A percentile compares a stretch with the other conserved stretches of the same genome.
Conservation (phyloP, 495 filamentous ascomycete genomes). For the Schizothecium vesticola region DNA sequence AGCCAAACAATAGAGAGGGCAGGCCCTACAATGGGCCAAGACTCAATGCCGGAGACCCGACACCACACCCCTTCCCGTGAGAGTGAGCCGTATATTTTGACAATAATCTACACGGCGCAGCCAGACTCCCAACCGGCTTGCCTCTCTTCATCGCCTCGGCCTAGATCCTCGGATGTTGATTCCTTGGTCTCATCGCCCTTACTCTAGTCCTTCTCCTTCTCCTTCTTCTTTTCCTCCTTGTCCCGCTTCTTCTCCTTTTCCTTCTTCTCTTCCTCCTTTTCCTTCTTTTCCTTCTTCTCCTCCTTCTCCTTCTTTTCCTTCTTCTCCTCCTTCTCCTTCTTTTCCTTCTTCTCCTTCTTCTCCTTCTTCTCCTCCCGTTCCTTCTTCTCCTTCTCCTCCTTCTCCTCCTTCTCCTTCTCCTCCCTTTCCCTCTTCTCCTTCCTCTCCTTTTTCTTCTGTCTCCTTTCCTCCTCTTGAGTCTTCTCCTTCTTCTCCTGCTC, state of each 20-base stretch:
- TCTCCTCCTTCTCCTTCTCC: neutral
- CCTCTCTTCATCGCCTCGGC: neutral
- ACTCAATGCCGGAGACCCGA: neutral
- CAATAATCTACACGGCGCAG: conserved; percentile 4
- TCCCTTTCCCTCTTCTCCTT: neutral
- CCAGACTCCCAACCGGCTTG: neutral
- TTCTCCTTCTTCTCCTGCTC: neutral
- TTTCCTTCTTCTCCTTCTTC: neutral
- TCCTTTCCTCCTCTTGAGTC: neutral
- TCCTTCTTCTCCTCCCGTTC: neutral
- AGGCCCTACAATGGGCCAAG: neutral
- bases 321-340: neutral
- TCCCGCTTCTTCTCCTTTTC: neutral
- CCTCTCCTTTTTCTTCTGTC: neutral
- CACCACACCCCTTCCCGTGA: too few species aligned
- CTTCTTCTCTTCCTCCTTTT: neutral
- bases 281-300: neutral
- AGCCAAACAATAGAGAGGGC: neutral
- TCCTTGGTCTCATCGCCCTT: neutral
- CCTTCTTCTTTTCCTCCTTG: neutral
- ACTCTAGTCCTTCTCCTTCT: neutral
- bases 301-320: neutral
- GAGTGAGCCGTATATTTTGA: conserved; percentile 1
- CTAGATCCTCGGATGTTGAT: neutral
- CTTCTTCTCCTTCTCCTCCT: neutral